Conservation (phyloP, 768 basidiomycete species). For the Suillus hirtellus region DNA sequence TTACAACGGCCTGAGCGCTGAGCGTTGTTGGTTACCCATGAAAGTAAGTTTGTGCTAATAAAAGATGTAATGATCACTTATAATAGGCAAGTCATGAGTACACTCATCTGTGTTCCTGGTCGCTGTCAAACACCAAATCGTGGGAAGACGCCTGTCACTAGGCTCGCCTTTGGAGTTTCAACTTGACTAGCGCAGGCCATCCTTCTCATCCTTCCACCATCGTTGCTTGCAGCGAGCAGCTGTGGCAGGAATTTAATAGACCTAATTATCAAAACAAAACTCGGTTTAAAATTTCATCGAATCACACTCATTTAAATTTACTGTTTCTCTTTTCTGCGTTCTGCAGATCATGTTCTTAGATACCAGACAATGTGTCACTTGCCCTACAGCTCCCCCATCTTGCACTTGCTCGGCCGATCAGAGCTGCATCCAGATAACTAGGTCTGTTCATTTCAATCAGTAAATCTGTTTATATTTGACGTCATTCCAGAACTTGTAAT, state of each 20-base stretch:
- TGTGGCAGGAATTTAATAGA: slow-evolving; percentile 21
- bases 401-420: slow-evolving; percentile 60
- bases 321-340: slow-evolving; percentile 22
- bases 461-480: slow-evolving; percentile 10
- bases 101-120: neutral
- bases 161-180: slow-evolving; percentile 6
- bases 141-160: slow-evolving; percentile 4
- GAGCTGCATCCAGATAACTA: slow-evolving; percentile 59
- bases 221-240: slow-evolving; percentile 21
- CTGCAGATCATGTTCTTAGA: slow-evolving; percentile 35
- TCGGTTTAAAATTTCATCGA: slow-evolving; percentile 21
- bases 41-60: neutral
- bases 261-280: slow-evolving; percentile 18
- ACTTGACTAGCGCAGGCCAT: slow-evolving; percentile 9
- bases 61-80: neutral
- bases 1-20: too few relatives aligned
- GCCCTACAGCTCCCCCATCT: slow-evolving; percentile 44
- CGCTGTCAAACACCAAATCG: neutral
- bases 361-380: slow-evolving; percentile 52
- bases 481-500: slow-evolving; percentile 52
- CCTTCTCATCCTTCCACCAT: slow-evolving; percentile 12
- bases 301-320: slow-evolving; percentile 35
- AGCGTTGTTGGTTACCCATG: too few relatives aligned
- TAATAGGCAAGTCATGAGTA: neutral
- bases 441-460: slow-evolving; percentile 40